Evolutionary conservation across 2,329 filamentous ascomycete genomes (phyloP).

Genomic region (Nothophoma quercina): DNA sequence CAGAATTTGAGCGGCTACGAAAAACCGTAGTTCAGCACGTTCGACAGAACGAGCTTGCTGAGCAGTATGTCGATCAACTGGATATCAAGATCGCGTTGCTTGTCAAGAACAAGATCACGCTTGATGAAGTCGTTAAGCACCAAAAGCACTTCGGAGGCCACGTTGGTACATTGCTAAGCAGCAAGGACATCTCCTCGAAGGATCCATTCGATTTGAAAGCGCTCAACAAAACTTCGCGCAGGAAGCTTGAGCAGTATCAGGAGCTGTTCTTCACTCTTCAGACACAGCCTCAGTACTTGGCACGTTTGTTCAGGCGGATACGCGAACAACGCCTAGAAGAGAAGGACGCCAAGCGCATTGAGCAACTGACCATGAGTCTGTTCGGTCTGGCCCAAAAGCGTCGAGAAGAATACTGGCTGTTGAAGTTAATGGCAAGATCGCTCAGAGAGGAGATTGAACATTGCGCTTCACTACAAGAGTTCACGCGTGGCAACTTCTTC

Average conservation of each 20-base stretch:
- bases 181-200: slow-evolving; percentile 84
- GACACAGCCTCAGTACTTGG: slow-evolving; percentile 94
- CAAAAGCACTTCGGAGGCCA: slow-evolving; percentile 96
- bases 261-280: slow-evolving; percentile 97
- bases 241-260: slow-evolving; percentile 96
- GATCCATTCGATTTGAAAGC: slow-evolving; percentile 97
- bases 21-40: slow-evolving; percentile 98
- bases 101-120: slow-evolving; percentile 99
- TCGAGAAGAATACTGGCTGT: slow-evolving; percentile 93
- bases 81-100: slow-evolving; percentile 98
- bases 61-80: slow-evolving; percentile 97
- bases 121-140: slow-evolving; percentile 96
- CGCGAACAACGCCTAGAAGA: slow-evolving; percentile 85
- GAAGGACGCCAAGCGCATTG: slow-evolving; percentile 90
- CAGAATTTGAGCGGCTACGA: slow-evolving; percentile 88
- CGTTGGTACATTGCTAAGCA: slow-evolving; percentile 82
- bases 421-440: slow-evolving; percentile 85
- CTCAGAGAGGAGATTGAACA: slow-evolving; percentile 85
- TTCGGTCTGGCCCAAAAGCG: slow-evolving; percentile 98
- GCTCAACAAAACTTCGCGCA: slow-evolving; percentile 93
- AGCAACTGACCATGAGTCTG: slow-evolving; percentile 92
- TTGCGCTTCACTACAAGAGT: slow-evolving; percentile 79
- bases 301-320: slow-evolving; percentile 83
- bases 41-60: slow-evolving; percentile 93
- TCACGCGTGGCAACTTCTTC: slow-evolving; percentile 88